Evolutionary conservation across 805 yeast species (phyloP), one percentile per base, ranked within the genome.

Genomic region (Candida coleopterorum): DNA sequence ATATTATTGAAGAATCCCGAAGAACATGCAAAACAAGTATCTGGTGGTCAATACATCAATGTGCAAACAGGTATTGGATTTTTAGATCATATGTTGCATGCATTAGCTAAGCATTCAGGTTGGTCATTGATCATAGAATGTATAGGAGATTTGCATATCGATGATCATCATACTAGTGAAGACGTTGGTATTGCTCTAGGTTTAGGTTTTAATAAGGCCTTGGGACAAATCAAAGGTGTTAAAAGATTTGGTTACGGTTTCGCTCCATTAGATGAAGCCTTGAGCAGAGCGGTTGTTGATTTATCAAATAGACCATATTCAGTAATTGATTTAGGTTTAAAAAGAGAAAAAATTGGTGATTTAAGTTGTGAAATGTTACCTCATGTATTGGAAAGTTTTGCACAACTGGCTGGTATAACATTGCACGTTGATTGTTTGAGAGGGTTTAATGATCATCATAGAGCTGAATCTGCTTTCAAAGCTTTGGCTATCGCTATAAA

Each of bases 211-310:
- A 84, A 87, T 52, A 64, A 81, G 49, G 97, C 97, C 1, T 62
- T 93, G 42, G 97, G 97, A 16, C 84, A 79, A 21, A 83, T 90
- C 15, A 75, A 77, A 48, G 98, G 98, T 37, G 88, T 90, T 40
- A 85, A 86, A 60, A 74, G 98, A 49, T 93, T 90, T 54, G 98
- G 98, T 11, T 54, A 74, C 29, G 98, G 90, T 1, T 90, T 79
- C 67, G 97, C 97, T 6, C 98, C 98, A 2, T 70, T 93, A 40
- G 98, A 93, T 58, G 98, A 93, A 64, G 97, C 98, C 0, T 71
- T 93, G 41, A 80, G 94, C 42, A 71, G 98, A 36, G 96, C 97
- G 0, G 98, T 93, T n/a, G 87, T 93, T 8, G 98, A 93, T 53
- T 68, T 93, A 42, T 85, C 96, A 12, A 88, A 88, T 58, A 74